Conservation (phyloP, 2,329 filamentous ascomycete genomes). For the Blumeria graminis region DNA sequence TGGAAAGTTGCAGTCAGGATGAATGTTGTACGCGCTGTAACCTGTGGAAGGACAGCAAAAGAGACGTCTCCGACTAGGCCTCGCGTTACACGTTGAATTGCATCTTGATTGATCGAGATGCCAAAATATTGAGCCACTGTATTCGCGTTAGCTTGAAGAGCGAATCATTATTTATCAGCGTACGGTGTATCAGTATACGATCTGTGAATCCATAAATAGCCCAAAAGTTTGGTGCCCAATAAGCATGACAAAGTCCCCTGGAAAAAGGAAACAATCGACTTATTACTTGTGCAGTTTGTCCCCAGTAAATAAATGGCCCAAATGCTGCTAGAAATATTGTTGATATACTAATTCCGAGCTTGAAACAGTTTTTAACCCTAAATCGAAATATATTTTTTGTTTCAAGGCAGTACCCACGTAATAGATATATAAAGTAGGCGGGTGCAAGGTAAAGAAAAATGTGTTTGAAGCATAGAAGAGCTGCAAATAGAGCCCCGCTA, state of each 20-base stretch:
- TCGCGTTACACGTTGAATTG: constrained; percentile 70
- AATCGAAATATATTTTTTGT: constrained; percentile 52
- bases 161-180: neutral
- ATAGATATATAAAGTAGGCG: constrained; percentile 81
- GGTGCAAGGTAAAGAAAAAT: constrained; percentile 93
- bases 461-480: constrained; percentile 81
- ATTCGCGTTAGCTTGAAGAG: constrained; percentile 14
- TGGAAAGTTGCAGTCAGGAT: constrained; percentile 64
- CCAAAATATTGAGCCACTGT: constrained; percentile 62
- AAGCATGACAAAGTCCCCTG: constrained; percentile 81
- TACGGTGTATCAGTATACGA: constrained; percentile 57
- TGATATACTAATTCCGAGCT: constrained; percentile 51
- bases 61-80: constrained; percentile 82
- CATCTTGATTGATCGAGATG: constrained; percentile 45
- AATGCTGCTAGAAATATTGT: constrained; percentile 60
- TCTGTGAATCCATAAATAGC: constrained; percentile 87
- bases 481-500: constrained; percentile 66
- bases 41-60: constrained; percentile 77
- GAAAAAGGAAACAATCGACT: constrained; percentile 83
- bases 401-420: constrained; percentile 74
- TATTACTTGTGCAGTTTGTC: constrained; percentile 63
- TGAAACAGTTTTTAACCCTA: constrained; percentile 54
- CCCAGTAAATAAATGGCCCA: constrained; percentile 63
- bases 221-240: constrained; percentile 97
- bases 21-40: constrained; percentile 62